Percentiles rank a stretch among this genome's conserved stretches.
Conservation (phyloP, 1,139 yeast species). For the Entelexis sorbosivorans region DNA sequence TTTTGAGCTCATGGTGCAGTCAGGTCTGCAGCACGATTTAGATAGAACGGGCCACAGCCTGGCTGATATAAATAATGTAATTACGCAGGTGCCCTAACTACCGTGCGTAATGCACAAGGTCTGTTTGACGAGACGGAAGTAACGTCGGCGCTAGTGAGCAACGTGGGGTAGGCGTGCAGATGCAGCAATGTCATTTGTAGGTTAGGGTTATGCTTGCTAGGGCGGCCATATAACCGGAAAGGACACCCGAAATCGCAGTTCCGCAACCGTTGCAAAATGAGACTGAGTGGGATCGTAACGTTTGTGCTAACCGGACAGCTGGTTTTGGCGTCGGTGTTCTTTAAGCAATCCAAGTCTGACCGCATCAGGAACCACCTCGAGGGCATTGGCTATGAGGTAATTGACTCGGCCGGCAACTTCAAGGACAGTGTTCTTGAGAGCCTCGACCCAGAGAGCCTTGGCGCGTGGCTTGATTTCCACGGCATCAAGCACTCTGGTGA, state of each 20-base stretch:
- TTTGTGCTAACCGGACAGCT: not conserved
- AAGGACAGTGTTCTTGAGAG: conserved; percentile 39
- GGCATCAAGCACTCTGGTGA: conserved; percentile 34
- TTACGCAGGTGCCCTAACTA: not conserved
- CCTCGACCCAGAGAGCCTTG: conserved; percentile 40
- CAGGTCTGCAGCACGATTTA: not conserved
- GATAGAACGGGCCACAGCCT: not conserved
- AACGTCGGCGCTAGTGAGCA: not conserved
- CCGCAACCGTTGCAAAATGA: not conserved
- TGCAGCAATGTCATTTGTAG: not conserved
- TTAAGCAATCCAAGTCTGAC: conserved; percentile 23
- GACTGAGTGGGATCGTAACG: not conserved
- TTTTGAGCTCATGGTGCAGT: no score
- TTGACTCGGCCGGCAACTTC: conserved; percentile 37
- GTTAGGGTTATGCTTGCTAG: not conserved
- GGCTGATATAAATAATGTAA: not conserved
- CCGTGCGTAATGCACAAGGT: not conserved
- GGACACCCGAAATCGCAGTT: not conserved
- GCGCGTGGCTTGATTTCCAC: conserved; percentile 41
- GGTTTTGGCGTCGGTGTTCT: conserved; percentile 18
- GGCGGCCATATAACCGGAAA: conserved; percentile 1
- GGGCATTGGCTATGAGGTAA: conserved; percentile 35
- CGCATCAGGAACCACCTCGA: conserved; percentile 41
- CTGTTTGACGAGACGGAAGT: not conserved
- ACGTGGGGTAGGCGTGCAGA: not conserved